These are phyloP conservation scores for Crithidia bombi DNA, from an alignment of 208 protist genomes.

Conservation along the genomic window DNA sequence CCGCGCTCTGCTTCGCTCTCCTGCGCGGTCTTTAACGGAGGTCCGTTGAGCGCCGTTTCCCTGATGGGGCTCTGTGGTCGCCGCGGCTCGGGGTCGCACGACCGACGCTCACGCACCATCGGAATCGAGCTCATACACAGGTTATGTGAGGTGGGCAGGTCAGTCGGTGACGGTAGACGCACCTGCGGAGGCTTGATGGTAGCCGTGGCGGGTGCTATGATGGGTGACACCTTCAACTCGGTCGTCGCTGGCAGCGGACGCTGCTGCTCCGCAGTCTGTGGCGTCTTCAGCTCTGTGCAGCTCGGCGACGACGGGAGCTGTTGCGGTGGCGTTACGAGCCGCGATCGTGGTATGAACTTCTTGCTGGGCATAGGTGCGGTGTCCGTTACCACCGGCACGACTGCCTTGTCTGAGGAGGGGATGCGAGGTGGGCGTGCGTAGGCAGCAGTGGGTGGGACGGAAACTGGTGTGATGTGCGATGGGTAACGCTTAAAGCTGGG, in stretches of 20 bases:
- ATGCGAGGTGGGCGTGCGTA: background rate
- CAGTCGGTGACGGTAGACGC: background rate
- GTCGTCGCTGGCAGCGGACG: too few species aligned
- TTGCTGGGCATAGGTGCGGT: slow-evolving; percentile 9
- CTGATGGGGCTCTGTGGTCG: background rate
- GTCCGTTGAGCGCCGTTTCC: too few species aligned
- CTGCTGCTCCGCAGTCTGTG: background rate
- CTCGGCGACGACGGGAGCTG: background rate
- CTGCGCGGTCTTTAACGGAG: too few species aligned
- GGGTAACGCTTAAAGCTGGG: slow-evolving; percentile 8
- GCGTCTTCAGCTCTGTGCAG: background rate
- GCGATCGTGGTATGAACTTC: background rate
- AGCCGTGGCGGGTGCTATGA: background rate
- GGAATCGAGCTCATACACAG: background rate
- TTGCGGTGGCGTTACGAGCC: background rate
- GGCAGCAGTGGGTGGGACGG: too few species aligned
- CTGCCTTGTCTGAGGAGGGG: background rate
- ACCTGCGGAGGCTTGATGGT: background rate
- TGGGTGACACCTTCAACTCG: background rate
- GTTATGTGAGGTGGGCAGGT: background rate
- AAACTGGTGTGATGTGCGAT: slow-evolving; percentile 6
- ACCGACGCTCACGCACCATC: background rate
- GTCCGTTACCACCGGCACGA: background rate
- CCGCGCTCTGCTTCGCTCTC: background rate
- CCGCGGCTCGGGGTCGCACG: background rate